phyloP scores from a whole-genome alignment of 75 land plant species.

The Cryptomeria japonica region DNA sequence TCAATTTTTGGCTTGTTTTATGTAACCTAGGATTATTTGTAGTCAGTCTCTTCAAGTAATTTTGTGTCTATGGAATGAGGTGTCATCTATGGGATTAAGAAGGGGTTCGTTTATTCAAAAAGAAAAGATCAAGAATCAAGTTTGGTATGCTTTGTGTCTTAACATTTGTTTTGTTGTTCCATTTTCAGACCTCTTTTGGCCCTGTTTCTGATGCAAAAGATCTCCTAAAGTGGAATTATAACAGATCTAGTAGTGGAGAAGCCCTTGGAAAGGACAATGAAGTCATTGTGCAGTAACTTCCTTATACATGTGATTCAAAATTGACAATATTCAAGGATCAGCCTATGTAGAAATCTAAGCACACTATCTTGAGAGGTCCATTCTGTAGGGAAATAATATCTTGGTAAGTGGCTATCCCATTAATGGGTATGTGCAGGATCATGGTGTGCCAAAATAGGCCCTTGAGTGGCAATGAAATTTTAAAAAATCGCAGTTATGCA shows the following conservation, averaged over 20 bases:
- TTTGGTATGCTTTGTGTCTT: too few species aligned
- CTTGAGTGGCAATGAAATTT: too few species aligned
- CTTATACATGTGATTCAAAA: neutral
- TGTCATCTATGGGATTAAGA: too few species aligned
- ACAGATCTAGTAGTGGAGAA: slow-evolving; percentile 94
- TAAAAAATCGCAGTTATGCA: too few species aligned
- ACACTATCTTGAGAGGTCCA: slow-evolving; percentile 87
- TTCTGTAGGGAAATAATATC: slow-evolving; percentile 89
- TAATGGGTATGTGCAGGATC: too few species aligned
- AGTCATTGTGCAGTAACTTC: slow-evolving; percentile 76
- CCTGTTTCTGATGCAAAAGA: slow-evolving; percentile 61
- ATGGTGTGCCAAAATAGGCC: too few species aligned
- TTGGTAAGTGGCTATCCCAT: slow-evolving; percentile 45
- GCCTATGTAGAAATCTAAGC: neutral
- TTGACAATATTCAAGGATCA: neutral
- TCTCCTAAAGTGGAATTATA: slow-evolving; percentile 94
- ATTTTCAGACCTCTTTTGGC: slow-evolving; percentile 48
- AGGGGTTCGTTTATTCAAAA: too few species aligned
- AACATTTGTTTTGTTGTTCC: neutral
- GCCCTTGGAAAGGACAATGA: slow-evolving; percentile 90
- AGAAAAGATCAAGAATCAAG: too few species aligned
- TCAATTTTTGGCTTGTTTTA: too few species aligned
- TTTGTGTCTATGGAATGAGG: too few species aligned
- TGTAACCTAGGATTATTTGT: too few species aligned
- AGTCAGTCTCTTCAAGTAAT: too few species aligned